Evolutionary conservation across 495 filamentous ascomycete genomes (phyloP).

Genomic region (Neurospora sp.): DNA sequence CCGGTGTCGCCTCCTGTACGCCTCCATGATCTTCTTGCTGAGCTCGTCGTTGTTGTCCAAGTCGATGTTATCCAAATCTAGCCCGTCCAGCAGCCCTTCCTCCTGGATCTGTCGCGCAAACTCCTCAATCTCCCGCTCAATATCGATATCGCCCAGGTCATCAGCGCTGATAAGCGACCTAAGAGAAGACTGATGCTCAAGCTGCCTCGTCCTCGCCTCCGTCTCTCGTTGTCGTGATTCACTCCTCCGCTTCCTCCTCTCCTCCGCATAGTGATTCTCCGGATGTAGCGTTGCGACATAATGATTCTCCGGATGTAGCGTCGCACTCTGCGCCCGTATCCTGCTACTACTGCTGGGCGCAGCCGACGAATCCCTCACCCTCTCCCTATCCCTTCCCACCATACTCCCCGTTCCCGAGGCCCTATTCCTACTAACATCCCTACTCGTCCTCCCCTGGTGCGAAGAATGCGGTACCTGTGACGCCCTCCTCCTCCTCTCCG

Average conservation of each 20-base stretch:
- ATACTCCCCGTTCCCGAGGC: neutral
- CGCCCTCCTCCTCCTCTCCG: neutral
- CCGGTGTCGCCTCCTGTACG: constrained; percentile 63
- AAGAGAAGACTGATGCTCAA: constrained; percentile 81
- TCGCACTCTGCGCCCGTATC: constrained; percentile 13
- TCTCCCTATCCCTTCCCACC: constrained; percentile 10
- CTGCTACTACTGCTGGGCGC: neutral
- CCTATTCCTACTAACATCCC: neutral
- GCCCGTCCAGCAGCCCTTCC: constrained; percentile 74
- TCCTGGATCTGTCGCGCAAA: constrained; percentile 82
- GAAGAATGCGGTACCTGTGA: neutral
- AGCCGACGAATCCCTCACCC: constrained; percentile 10
- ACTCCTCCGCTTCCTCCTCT: constrained; percentile 26
- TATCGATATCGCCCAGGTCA: constrained; percentile 59
- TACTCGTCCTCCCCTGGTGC: neutral
- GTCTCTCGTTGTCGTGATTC: constrained; percentile 25
- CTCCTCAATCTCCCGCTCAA: constrained; percentile 63
- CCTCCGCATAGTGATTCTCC: constrained; percentile 15
- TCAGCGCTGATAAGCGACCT: constrained; percentile 70
- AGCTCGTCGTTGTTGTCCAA: constrained; percentile 72
- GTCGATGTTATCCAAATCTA: constrained; percentile 74
- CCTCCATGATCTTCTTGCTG: constrained; percentile 78
- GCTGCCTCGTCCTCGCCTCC: constrained; percentile 34
- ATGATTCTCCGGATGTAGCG: constrained; percentile 18
- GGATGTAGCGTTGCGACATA: constrained; percentile 17